These are phyloP conservation scores for Neobulgaria alba DNA, from an alignment of 2,329 filamentous ascomycete genomes.

Conservation along the genomic window DNA sequence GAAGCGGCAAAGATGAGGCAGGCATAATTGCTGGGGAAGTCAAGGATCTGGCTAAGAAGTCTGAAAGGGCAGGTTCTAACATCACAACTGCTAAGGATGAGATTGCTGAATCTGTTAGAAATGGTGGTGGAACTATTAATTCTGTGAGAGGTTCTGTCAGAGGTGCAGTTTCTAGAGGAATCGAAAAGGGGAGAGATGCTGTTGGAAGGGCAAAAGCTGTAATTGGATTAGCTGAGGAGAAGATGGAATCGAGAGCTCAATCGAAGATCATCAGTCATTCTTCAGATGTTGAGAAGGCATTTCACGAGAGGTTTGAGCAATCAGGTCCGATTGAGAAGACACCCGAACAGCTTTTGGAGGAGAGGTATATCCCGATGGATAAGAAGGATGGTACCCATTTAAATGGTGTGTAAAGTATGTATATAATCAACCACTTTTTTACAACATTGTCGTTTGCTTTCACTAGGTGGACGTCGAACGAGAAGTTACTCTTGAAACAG, in stretches of 20 bases:
- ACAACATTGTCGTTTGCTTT: no score
- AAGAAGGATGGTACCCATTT: constrained; percentile 29
- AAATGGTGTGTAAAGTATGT: constrained; percentile 27
- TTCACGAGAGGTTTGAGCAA: constrained; percentile 45
- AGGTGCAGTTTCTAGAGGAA: constrained; percentile 27
- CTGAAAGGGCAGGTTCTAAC: constrained; percentile 18
- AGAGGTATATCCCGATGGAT: constrained; percentile 44
- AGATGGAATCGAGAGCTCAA: constrained; percentile 34
- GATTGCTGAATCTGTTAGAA: constrained; percentile 12
- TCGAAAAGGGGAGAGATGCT: constrained; percentile 31
- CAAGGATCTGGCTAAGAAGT: constrained; percentile 26
- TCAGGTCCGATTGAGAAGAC: constrained; percentile 36
- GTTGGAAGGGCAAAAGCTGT: constrained; percentile 34
- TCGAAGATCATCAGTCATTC: constrained; percentile 15
- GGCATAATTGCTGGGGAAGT: constrained; percentile 19
- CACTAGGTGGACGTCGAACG: no score
- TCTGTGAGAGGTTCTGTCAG: constrained; percentile 32
- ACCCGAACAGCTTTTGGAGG: constrained; percentile 44
- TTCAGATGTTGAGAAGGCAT: constrained; percentile 36
- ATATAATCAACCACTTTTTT: no score
- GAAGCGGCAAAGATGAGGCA: constrained; percentile 16
- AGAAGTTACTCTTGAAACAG: no score
- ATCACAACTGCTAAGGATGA: constrained; percentile 20
- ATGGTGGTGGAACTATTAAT: constrained; percentile 30
- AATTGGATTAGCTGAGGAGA: constrained; percentile 30